Evolutionary conservation across 495 filamentous ascomycete genomes (phyloP).

Genomic region (Penicillium subrubescens): DNA sequence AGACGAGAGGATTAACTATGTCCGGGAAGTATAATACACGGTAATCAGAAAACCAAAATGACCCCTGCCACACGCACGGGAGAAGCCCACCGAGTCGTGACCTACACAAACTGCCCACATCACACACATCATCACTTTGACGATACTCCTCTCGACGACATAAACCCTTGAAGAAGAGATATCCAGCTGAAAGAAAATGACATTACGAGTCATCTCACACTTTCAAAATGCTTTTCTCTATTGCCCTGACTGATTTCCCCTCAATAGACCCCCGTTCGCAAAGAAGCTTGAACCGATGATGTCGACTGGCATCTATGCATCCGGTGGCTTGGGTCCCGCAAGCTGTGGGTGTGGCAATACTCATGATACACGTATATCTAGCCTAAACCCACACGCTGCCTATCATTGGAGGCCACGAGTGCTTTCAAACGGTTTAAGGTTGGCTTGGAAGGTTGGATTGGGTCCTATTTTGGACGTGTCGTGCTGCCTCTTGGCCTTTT

Average conservation of each 20-base stretch:
- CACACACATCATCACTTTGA: slow-evolving; percentile 1
- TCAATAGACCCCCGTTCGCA: neutral
- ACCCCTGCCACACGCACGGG: neutral
- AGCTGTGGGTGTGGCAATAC: slow-evolving; percentile 6
- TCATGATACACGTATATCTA: neutral
- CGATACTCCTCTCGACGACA: no score
- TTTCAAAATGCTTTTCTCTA: neutral
- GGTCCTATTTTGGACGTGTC: slow-evolving; percentile 15
- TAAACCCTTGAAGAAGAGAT: neutral
- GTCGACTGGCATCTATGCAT: slow-evolving; percentile 19
- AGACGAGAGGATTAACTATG: no score
- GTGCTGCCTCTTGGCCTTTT: slow-evolving; percentile 1
- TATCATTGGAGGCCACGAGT: slow-evolving; percentile 15
- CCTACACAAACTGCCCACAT: neutral
- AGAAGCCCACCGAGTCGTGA: neutral
- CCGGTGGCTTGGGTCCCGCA: slow-evolving; percentile 3
- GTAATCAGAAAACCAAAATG: slow-evolving; percentile 4
- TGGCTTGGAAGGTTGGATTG: slow-evolving; percentile 7
- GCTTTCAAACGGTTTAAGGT: slow-evolving; percentile 25
- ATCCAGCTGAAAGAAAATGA: neutral
- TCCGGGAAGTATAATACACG: neutral
- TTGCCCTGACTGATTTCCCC: neutral
- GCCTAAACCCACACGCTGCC: slow-evolving; percentile 9
- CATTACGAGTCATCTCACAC: neutral
- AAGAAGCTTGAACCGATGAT: neutral